Evolutionary conservation across 106 monocot species (phyloP), one percentile per base, ranked within the genome.

Genomic region (Chionographis japonica): DNA sequence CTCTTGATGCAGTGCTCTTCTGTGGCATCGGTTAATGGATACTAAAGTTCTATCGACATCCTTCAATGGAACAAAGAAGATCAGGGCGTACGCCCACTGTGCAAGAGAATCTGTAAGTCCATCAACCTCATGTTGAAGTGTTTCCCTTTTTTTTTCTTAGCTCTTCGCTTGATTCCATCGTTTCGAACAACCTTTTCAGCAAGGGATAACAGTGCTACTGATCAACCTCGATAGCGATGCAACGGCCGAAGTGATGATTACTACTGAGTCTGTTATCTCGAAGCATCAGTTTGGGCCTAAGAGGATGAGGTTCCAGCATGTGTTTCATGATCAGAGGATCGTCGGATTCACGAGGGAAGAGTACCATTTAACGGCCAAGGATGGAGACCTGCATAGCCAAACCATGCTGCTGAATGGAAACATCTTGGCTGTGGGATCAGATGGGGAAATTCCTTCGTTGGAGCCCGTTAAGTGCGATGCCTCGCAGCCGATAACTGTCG

Each of bases 21-120:
- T 94, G 8, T 97, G 97, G 97, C 97, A 92, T 80, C 82, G 84
- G 39, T 61, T 97, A 39, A 97, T 97, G 97, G 92, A 92, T 13
- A 76, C 51, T 38, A 86, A 72, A 2, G 89, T 81, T 54, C 75
- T 97, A 15, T 61, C 78, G 10, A 75, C 85, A 46, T 79, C 74
- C 13, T 92, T 97, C 78, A 86, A 68, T 1, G 92, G 83, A 40
- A 78, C 84, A 55, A 83, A 78, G 51, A 92, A 83, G 50, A 80
- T 85, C 20, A 63, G 97, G 42, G 80, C 87, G 55, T 97, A 97
- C 37, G 80, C 89, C 4, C 97, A 97, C 27, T 97, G 97, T 40
- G 79, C 97, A 49, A 84, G 63, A 73, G 63, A 80, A 77, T 89
- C 97, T 4, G 97, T 97, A 76, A 87, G 86, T 69, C 38, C 27